Evolutionary conservation across 345 rosid genomes (phyloP), one percentile per base, ranked within the genome.

Genomic region (Stellera chamaejasme): DNA sequence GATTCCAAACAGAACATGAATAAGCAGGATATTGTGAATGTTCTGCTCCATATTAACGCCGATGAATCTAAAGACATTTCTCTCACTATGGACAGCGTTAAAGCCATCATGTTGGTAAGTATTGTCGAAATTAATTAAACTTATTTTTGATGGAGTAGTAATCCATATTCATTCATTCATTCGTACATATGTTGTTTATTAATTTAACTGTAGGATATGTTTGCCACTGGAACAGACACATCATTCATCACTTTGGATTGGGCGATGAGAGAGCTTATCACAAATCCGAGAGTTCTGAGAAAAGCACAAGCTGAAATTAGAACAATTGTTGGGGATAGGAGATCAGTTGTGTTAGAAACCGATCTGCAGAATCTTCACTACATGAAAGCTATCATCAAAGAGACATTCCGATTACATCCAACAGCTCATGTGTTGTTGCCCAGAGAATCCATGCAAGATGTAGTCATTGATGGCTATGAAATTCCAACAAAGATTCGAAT

Each of bases 351-450:
- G 16, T 41, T 11, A 2, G 66, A 61, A 27, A 43, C 58, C 14
- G 76, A 71, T 50, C 54, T 72, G 9, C 54, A 15, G n/a, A 58
- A 49, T 27, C 55, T 75, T 6, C 48, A 39, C 10, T 71, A 71
- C 32, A 62, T 75, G 11, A 65, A 65, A 48, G 74, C 75, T 8
- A 47, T 75, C 39, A 58, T 71, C 10, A 75, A 70, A 56, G 79
- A 75, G 64, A 58, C 70, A 3, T 51, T 72, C 26, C 50, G 77
- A 6, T 50, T 75, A 42, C 19, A 69, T 55, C 76, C 74, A 2
- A 55, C 67, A 66, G 56, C 10, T 73, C 68, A 6, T 48, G 71
- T 4, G 39, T 60, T 4, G 70, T 32, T 32, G 60, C 65, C 3
- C 75, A 70, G 8, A 51, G 52, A 43, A 64, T 64, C 65, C 11